Conservation (phyloP, 2,329 filamentous ascomycete genomes). For the Fusarium sublunatum region DNA sequence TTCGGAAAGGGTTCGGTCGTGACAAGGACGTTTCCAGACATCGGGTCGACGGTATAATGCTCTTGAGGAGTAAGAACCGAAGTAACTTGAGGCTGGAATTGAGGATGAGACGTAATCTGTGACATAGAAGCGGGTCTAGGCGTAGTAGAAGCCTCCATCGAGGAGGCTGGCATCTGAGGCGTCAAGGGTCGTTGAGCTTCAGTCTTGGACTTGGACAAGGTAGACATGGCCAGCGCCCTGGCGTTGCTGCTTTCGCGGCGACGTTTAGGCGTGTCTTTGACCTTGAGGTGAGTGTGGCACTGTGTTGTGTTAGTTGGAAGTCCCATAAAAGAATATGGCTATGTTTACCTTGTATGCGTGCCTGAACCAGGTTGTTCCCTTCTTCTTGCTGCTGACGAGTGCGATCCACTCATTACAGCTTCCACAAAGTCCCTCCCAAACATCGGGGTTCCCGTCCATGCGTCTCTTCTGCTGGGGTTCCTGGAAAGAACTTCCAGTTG, state of each 20-base stretch:
- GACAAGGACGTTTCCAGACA: conserved; percentile 42
- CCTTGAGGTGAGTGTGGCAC: conserved; percentile 78
- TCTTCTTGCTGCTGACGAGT: conserved; percentile 87
- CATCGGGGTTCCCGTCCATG: conserved; percentile 83
- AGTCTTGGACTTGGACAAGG: conserved; percentile 60
- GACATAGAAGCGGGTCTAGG: conserved; percentile 46
- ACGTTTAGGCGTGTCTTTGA: conserved; percentile 76
- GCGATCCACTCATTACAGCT: conserved; percentile 85
- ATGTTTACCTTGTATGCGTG: conserved; percentile 83
- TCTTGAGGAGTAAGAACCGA: conserved; percentile 34
- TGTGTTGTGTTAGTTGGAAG: conserved; percentile 49
- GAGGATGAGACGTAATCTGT: conserved; percentile 45
- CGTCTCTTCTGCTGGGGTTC: conserved; percentile 79
- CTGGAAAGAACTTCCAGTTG: conserved; percentile 81
- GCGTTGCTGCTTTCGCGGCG: conserved; percentile 70
- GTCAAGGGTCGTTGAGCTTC: conserved; percentile 55
- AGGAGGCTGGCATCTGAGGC: conserved; percentile 43
- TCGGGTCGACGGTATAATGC: conserved; percentile 37
- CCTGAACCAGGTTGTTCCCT: conserved; percentile 91
- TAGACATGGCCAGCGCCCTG: conserved; percentile 55
- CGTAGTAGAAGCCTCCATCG: conserved; percentile 41
- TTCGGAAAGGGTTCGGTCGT: conserved; percentile 45
- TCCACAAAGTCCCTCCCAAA: conserved; percentile 83
- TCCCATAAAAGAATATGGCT: not conserved
- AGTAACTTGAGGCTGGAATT: conserved; percentile 44